A percentile compares a stretch with the other conserved stretches of the same genome.
These are phyloP conservation scores for Solanum verrucosum DNA, from an alignment of 257 asterid genomes.

Conservation along the genomic window DNA sequence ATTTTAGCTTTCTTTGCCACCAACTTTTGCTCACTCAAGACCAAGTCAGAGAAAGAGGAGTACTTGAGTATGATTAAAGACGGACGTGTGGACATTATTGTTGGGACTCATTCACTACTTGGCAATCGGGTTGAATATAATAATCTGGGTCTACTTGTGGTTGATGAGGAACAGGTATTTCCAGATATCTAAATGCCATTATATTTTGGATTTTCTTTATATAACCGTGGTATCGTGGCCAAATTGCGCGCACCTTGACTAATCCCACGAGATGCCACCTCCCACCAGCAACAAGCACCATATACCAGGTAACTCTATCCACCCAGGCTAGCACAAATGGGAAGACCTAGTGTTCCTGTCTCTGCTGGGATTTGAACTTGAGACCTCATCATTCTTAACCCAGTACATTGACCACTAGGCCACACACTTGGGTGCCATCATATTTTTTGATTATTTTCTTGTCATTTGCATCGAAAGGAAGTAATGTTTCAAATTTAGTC, in stretches of 20 bases:
- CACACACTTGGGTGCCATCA: background rate
- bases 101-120: slow-evolving; percentile 89
- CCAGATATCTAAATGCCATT: slow-evolving; percentile 17
- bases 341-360: background rate
- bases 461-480: background rate
- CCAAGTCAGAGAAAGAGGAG: slow-evolving; percentile 82
- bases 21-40: slow-evolving; percentile 40
- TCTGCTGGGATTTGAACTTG: background rate
- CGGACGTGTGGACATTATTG: slow-evolving; percentile 76
- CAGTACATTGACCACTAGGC: background rate
- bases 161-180: slow-evolving; percentile 96
- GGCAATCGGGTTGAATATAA: slow-evolving; percentile 86
- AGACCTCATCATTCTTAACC: background rate
- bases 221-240: background rate
- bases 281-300: background rate
- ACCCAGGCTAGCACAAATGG: background rate
- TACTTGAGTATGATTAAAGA: slow-evolving; percentile 64
- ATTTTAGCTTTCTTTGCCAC: slow-evolving; percentile 7
- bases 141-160: slow-evolving; percentile 91
- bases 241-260: background rate
- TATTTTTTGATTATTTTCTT: background rate
- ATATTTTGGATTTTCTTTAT: background rate
- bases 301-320: background rate
- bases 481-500: background rate
- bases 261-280: background rate